Percentiles rank a stretch among this genome's conserved stretches.
phyloP scores from a whole-genome alignment of 495 filamentous ascomycete genomes.

The Tuber magnatum region DNA sequence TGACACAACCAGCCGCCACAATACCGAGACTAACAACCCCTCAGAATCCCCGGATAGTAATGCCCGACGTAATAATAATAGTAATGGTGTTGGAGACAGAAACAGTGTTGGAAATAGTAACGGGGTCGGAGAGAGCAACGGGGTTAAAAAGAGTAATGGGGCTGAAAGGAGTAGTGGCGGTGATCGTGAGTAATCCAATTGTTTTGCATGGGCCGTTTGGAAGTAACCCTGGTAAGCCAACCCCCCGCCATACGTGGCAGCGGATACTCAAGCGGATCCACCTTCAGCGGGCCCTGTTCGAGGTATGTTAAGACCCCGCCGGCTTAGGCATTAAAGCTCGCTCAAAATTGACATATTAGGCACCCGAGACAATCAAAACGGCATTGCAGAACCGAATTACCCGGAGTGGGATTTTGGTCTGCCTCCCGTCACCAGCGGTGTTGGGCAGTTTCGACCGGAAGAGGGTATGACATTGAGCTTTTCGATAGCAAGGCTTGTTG shows the following conservation, averaged over 20 bases:
- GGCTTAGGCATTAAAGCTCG: not conserved
- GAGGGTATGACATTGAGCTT: not conserved
- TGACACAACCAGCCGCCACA: not conserved
- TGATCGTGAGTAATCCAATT: conserved; percentile 1
- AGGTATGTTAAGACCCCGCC: not conserved
- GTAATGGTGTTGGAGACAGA: not conserved
- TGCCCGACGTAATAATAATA: not conserved
- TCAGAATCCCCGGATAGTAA: not conserved
- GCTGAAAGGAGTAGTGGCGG: not conserved
- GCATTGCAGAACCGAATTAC: not conserved
- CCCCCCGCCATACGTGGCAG: not conserved
- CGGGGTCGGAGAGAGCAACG: not conserved
- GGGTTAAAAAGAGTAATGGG: not conserved
- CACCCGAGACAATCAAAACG: not conserved
- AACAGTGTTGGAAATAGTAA: not conserved
- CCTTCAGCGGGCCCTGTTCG: not conserved
- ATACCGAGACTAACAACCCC: not conserved
- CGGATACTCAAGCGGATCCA: not conserved
- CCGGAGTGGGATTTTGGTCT: not conserved
- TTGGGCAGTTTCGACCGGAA: not conserved
- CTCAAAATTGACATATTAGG: not conserved
- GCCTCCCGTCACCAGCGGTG: not conserved
- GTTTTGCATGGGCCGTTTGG: not conserved
- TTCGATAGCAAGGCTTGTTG: not conserved
- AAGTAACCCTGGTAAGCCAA: not conserved